A percentile compares a stretch with the other conserved stretches of the same genome.
Conservation (phyloP, 371 early-diverging fungal genomes). For the Coemansia sp. region DNA sequence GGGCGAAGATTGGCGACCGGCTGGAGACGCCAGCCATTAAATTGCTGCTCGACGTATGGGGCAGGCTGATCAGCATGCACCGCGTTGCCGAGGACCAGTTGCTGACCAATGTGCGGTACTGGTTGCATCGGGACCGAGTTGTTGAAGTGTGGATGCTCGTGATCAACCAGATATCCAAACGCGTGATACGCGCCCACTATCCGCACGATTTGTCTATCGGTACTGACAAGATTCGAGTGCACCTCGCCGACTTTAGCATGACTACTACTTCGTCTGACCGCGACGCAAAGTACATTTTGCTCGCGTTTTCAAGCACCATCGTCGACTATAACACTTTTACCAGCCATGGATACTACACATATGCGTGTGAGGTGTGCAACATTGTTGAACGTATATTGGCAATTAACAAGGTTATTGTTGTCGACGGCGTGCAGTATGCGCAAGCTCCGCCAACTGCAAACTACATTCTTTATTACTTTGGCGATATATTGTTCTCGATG, state of each 20-base stretch:
- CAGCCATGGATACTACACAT: constrained; percentile 16
- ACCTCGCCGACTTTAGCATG: constrained; percentile 22
- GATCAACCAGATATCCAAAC: constrained; percentile 12
- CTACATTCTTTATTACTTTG: constrained; percentile 25
- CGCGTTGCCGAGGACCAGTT: neutral
- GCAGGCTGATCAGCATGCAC: constrained; percentile 10
- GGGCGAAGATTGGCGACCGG: constrained; percentile 43
- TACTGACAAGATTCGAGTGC: constrained; percentile 13
- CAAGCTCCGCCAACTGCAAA: constrained; percentile 41
- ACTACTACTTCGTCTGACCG: constrained; percentile 1
- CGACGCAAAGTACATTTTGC: constrained; percentile 13
- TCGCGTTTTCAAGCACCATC: constrained; percentile 5
- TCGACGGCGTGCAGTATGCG: constrained; percentile 13
- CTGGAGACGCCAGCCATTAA: constrained; percentile 38
- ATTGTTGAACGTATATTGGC: constrained; percentile 12
- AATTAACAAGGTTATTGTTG: constrained; percentile 10
- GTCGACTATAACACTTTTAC: constrained; percentile 13
- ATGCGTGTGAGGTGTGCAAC: constrained; percentile 19
- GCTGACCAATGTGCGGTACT: constrained; percentile 18
- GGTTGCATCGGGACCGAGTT: constrained; percentile 36
- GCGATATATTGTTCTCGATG: constrained; percentile 15
- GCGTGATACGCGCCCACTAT: constrained; percentile 25
- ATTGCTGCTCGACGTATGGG: constrained; percentile 39
- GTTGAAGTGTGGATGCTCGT: constrained; percentile 31
- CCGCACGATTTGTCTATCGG: constrained; percentile 12